Evolutionary conservation across 257 asterid genomes (phyloP), one percentile per base, ranked within the genome.

Genomic region (Anisodus tanguticus): DNA sequence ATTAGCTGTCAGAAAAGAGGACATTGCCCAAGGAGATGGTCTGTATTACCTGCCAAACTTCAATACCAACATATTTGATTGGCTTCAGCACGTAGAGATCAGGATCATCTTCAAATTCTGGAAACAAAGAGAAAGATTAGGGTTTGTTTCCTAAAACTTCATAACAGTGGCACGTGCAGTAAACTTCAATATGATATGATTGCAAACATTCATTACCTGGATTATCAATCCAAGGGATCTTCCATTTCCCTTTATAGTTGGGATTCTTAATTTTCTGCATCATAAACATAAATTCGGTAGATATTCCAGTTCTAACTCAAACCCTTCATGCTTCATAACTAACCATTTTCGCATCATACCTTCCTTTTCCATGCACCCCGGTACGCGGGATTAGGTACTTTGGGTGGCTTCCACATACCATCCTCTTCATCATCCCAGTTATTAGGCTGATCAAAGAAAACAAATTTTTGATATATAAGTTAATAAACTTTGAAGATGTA

Each of bases 351-450:
- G 66, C 8, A 59, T 3, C 85, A 70, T 83, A 93, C 97, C 95
- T 93, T 95, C 35, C 85, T 87, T 86, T 86, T 93, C 98, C 97
- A 93, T 49, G 97, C 94, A 76, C 98, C 98, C 84, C 87, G 93
- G 86, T 87, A 94, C 37, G 92, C 95, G 19, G 98, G 98, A 85
- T 94, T 94, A 49, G 97, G 98, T 84, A 92, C 86, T 89, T 87
- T 95, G 58, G 94, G 88, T 9, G 98, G 89, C 83, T 85, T 94
- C 98, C 98, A 95, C 82, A 90, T 85, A 78, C 98, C 98, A 90
- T 94, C 98, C 80, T 95, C 97, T 11, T 95, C 98, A 87, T 95
- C 98, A 85, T 95, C 98, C 98, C 98, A 95, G 84, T 95, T 90
- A 87, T 86, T 92, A 62, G 98, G 98, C 98, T 95, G 91, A 88